These are phyloP conservation scores for Gracilariopsis chorda DNA, from an alignment of 23 red algal species.

Conservation along the genomic window DNA sequence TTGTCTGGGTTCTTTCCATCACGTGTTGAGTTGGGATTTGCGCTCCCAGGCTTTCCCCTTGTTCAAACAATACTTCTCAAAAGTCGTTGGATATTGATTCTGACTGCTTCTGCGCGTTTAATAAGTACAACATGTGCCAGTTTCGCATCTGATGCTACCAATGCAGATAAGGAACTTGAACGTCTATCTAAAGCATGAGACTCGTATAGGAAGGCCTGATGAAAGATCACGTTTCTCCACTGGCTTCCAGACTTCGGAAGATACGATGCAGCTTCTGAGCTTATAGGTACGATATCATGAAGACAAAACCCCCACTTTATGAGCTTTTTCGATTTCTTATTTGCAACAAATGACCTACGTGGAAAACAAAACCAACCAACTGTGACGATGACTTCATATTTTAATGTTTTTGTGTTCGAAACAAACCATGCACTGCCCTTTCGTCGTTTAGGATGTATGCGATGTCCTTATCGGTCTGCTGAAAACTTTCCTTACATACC, in stretches of 20 bases:
- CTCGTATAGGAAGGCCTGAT: slow-evolving; percentile 44
- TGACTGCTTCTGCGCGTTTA: background rate
- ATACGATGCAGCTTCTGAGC: background rate
- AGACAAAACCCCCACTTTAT: background rate
- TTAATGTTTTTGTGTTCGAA: background rate
- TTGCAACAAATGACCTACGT: background rate
- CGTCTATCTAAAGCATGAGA: slow-evolving; percentile 17
- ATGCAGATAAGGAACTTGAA: slow-evolving; percentile 3
- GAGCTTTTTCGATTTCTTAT: background rate
- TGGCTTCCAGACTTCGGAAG: background rate
- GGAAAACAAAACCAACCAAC: background rate
- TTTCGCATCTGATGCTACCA: slow-evolving; percentile 16
- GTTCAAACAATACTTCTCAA: slow-evolving; percentile 1
- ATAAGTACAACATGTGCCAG: slow-evolving; percentile 27
- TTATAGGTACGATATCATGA: background rate
- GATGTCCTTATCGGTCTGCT: background rate
- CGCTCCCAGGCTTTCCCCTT: too few relatives aligned
- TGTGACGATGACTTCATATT: background rate
- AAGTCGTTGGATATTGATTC: background rate
- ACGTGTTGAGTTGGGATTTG: too few relatives aligned
- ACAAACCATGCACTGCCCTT: background rate
- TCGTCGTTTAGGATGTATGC: background rate
- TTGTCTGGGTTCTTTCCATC: too few relatives aligned
- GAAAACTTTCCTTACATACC: too few relatives aligned
- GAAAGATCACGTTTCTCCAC: background rate